phyloP scores from a whole-genome alignment of 257 asterid species.

The Plantago major region DNA sequence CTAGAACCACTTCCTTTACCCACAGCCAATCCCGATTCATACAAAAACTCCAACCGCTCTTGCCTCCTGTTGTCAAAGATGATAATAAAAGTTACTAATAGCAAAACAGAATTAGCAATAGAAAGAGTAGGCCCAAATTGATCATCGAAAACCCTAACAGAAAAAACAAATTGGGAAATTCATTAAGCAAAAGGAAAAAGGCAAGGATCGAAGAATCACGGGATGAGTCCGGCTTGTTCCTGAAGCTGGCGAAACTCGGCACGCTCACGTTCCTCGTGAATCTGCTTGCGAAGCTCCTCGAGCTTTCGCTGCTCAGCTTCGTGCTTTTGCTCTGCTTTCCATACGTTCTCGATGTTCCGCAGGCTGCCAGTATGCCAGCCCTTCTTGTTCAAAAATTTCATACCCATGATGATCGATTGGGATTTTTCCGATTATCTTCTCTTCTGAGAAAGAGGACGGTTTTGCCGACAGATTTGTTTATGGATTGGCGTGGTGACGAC shows the following conservation, averaged over 20 bases:
- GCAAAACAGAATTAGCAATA: background rate
- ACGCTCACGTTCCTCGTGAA: slow-evolving; percentile 84
- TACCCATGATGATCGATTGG: slow-evolving; percentile 40
- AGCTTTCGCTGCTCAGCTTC: slow-evolving; percentile 88
- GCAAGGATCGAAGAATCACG: slow-evolving; percentile 31
- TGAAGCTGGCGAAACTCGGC: slow-evolving; percentile 91
- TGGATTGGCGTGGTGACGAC: too few relatives aligned
- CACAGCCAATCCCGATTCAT: slow-evolving; percentile 93
- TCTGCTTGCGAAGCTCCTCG: slow-evolving; percentile 95
- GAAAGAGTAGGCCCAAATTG: slow-evolving; percentile 15
- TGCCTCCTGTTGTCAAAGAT: slow-evolving; percentile 47
- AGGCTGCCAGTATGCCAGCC: slow-evolving; percentile 99
- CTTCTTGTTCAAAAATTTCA: slow-evolving; percentile 93
- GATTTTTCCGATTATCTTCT: too few relatives aligned
- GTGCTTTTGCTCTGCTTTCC: slow-evolving; percentile 99
- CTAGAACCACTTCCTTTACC: slow-evolving; percentile 66
- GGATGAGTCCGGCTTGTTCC: slow-evolving; percentile 86
- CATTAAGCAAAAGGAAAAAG: background rate
- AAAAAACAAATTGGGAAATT: slow-evolving; percentile 2
- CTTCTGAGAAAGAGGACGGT: too few relatives aligned
- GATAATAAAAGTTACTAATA: background rate
- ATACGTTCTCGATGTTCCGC: slow-evolving; percentile 91
- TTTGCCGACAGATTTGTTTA: too few relatives aligned
- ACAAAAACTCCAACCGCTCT: slow-evolving; percentile 88
- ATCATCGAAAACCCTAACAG: slow-evolving; percentile 1